These are phyloP conservation scores for Cunninghamia lanceolata DNA, from an alignment of 75 land plant species.

Conservation along the genomic window DNA sequence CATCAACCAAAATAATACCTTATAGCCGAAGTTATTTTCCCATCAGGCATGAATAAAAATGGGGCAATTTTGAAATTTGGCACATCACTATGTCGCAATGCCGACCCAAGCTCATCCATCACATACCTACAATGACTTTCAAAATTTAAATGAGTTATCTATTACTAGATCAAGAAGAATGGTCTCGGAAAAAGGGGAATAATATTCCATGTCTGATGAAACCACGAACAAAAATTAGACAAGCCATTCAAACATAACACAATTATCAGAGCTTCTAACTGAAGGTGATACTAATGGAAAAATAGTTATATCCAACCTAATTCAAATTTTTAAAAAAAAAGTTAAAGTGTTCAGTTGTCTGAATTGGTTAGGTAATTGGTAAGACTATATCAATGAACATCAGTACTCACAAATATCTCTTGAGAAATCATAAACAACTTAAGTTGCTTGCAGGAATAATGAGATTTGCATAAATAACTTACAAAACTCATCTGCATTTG, in stretches of 20 bases:
- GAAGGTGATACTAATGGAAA: not conserved
- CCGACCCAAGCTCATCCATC: conserved; percentile 98
- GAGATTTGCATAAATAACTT: not conserved
- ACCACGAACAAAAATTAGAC: not conserved
- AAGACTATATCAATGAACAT: not conserved
- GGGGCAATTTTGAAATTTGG: conserved; percentile 89
- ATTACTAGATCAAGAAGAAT: not conserved
- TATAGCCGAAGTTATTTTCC: conserved; percentile 77
- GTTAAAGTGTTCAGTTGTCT: not conserved
- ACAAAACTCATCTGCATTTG: not conserved
- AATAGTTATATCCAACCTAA: not conserved
- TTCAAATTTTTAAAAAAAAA: not conserved
- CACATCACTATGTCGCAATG: conserved; percentile 85
- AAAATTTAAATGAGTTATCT: not conserved
- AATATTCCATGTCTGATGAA: not conserved
- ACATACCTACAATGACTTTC: conserved; percentile 62
- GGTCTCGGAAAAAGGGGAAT: not conserved
- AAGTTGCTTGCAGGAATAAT: not conserved
- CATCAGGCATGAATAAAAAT: conserved; percentile 94
- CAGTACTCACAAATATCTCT: not conserved
- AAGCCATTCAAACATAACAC: not conserved
- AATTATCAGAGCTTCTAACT: not conserved
- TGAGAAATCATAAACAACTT: not conserved
- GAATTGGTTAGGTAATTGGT: not conserved
- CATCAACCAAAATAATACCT: conserved; percentile 39